Evolutionary conservation across 2,329 filamentous ascomycete genomes (phyloP), one percentile per base, ranked within the genome.

Genomic region (Ophiostoma triangulosporum): DNA sequence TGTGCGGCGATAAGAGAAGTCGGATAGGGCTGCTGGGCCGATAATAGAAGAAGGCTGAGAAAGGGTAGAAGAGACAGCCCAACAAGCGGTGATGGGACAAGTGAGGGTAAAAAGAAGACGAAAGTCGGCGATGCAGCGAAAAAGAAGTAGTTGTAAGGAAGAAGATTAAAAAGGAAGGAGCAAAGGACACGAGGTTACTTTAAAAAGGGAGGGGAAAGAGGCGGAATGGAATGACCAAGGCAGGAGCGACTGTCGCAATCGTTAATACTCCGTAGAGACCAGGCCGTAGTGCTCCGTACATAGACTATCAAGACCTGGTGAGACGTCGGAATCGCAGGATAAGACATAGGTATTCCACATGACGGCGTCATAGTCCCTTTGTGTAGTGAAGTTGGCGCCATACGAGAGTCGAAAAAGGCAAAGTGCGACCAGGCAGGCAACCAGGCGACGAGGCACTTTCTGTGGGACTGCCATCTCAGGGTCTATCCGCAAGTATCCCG

Each of bases 141-240:
- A 12, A 43, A 26, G 8, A 48, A 27, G 32, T 36, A 38, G n/a
- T n/a, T 36, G 48, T 35, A 50, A 26, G 17, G 22, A 26, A 29
- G 22, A 38, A 50, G 48, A 27, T 36, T n/a, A 33, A 20, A 48
- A 8, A 50, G 48, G 27, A 33, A 51, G 40, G 32, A 35, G 36
- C n/a, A 32, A 9, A 45, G 15, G 27, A 48, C 43, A 46, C n/a
- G 29, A 38, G 43, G 45, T 29, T 3, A 17, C n/a, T 48, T 22
- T 48, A 48, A 48, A 33, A n/a, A 48, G 26, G 46, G 35, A 45
- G 26, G 29, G 29, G 45, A 31, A 48, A 29, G 29, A 48, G 27
- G n/a, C 46, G 29, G 46, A 48, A 33, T 48, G 46, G 46, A 48
- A 33, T 48, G 46, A 29, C 43, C 29, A 46, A 46, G 43, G 46